Base-by-base conservation (phyloP, 192 early-diverging fungal species). In the Globomyces pollinis-pini region DNA sequence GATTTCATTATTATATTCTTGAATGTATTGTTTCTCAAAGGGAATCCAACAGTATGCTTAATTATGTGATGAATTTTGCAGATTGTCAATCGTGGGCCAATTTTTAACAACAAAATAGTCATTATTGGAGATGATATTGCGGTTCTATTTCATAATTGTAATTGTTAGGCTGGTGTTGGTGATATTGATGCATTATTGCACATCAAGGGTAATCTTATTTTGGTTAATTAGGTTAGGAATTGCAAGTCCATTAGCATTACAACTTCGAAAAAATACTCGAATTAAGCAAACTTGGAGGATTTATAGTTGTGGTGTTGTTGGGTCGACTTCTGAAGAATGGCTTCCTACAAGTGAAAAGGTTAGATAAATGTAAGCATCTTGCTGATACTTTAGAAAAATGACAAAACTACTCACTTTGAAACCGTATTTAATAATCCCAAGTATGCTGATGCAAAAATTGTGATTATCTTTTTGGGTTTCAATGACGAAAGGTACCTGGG, bases 381-480 rank as follows among this genome's bases (percentile, higher is more conserved):
- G 20, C 38, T 20, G 38, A 15, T n/a, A 20, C 38, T 15, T 15
- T 15, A 39, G 15, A 20, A 20, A 20, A 15, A 39, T n/a, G 38
- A 20, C 38, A 39, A 39, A 39, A 39, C 38, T 39, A n/a, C n/a
- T n/a, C 38, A n/a, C 15, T 39, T 39, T 39, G 38, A 39, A 20
- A 39, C 15, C 15, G 15, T 39, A 20, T 15, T 39, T 15, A 15
- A 39, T 15, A 39, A 20, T 15, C 38, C 38, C 38, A 20, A n/a
- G 29, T 64, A 61, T 15, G 55, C 59, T 34, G 44, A 23, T 32
- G 74, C 69, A n/a, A 63, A 72, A 38, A 42, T 72, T 33, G 70
- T 71, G n/a, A 41, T 76, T 8, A 24, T 76, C 7, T 38, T 76
- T 32, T 12, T 76, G 20, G 74, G 74, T 31, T 72, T 63, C 44